Conservation (phyloP, 148 eudicot species). For the Talinum fruticosum region DNA sequence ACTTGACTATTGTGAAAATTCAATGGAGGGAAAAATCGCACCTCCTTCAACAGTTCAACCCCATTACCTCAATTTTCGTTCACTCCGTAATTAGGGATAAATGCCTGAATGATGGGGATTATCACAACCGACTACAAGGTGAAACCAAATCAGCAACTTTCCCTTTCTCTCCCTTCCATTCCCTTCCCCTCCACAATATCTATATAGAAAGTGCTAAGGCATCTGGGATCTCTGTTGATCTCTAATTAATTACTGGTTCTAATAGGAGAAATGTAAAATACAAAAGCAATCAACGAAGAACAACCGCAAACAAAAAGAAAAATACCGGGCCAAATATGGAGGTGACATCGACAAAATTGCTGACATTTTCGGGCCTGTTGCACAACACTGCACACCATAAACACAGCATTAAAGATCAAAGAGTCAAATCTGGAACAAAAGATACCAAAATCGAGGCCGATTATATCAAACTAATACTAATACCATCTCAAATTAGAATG, state of each 20-base stretch:
- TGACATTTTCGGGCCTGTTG: slow-evolving; percentile 72
- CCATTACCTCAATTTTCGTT: no score
- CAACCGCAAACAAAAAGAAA: background rate
- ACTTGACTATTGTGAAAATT: no score
- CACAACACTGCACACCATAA: slow-evolving; percentile 49
- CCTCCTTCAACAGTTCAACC: no score
- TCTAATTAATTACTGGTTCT: background rate
- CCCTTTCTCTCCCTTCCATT: no score
- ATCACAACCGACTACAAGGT: background rate
- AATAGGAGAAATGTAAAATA: background rate
- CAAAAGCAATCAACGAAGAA: background rate
- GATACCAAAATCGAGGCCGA: background rate
- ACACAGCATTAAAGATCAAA: background rate
- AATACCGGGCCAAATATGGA: slow-evolving; percentile 66
- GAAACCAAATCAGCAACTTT: background rate
- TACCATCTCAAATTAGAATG: background rate
- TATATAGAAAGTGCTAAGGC: no score
- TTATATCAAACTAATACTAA: background rate
- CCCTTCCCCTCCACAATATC: no score
- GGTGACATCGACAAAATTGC: slow-evolving; percentile 67
- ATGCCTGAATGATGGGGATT: no score
- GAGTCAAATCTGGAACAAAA: background rate
- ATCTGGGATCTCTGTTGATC: background rate
- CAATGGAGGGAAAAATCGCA: no score
- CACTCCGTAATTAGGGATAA: no score